These are phyloP conservation scores for Mycosphaerella sp. DNA, from an alignment of 2,329 filamentous ascomycete genomes.

Conservation along the genomic window DNA sequence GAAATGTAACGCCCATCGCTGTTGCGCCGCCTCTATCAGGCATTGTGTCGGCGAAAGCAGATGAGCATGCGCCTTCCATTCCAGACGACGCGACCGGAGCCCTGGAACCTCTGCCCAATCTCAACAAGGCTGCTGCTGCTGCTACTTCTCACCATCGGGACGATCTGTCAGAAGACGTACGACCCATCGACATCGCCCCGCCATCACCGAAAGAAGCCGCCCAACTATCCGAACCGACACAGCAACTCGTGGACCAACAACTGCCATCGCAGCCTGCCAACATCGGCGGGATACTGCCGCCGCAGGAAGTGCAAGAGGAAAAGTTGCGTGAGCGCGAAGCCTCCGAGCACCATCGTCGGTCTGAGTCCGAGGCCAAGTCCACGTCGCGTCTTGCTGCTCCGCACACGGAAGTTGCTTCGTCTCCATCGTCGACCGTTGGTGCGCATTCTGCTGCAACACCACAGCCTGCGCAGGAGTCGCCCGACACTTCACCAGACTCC, in stretches of 20 bases:
- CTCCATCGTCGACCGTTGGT: conserved; percentile 59
- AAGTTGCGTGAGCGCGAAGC: conserved; percentile 38
- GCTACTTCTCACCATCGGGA: conserved; percentile 4
- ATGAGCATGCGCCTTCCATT: conserved; percentile 9
- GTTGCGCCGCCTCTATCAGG: conserved; percentile 19
- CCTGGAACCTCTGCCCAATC: conserved; percentile 1
- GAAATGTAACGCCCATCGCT: conserved; percentile 7
- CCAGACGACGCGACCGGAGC: conserved; percentile 8
- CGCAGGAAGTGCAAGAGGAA: conserved; percentile 46
- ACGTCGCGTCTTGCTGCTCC: conserved; percentile 22
- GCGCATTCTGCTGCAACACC: conserved; percentile 69
- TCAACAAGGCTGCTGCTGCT: conserved; percentile 1
- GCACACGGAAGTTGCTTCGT: conserved; percentile 35
- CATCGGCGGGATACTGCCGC: conserved; percentile 42
- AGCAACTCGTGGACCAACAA: conserved; percentile 23
- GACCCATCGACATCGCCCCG: conserved; percentile 21
- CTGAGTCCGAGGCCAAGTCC: conserved; percentile 34
- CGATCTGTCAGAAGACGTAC: conserved; percentile 9
- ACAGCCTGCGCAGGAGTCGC: conserved; percentile 48
- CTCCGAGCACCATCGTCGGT: conserved; percentile 35
- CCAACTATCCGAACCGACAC: conserved; percentile 21
- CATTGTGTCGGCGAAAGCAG: conserved; percentile 5
- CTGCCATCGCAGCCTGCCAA: conserved; percentile 28
- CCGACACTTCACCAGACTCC: conserved; percentile 33
- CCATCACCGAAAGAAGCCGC: conserved; percentile 27